Conservation (phyloP, 805 yeast genomes). For the Wickerhamiella azyma region DNA sequence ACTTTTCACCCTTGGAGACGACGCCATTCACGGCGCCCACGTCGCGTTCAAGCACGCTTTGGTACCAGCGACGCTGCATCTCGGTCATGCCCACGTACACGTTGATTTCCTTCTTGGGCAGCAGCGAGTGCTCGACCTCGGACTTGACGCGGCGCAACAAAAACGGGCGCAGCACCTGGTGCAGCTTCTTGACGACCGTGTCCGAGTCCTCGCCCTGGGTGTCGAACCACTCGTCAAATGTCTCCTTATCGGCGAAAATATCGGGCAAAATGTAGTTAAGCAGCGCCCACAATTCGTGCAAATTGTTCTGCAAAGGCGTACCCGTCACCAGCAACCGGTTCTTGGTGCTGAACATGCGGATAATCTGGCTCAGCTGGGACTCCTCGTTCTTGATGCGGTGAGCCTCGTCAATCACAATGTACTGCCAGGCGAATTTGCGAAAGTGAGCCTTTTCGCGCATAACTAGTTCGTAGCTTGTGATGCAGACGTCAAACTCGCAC, state of each 20-base stretch:
- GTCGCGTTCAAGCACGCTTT: slow-evolving; percentile 75
- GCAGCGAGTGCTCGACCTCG: slow-evolving; percentile 80
- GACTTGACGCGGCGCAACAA: slow-evolving; percentile 77
- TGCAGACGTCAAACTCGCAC: slow-evolving; percentile 76
- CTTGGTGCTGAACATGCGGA: slow-evolving; percentile 72
- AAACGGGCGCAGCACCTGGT: slow-evolving; percentile 78
- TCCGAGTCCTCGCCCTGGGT: slow-evolving; percentile 46
- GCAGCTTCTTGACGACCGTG: slow-evolving; percentile 72
- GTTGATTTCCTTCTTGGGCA: slow-evolving; percentile 84
- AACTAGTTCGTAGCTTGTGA: slow-evolving; percentile 89
- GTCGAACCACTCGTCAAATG: slow-evolving; percentile 89
- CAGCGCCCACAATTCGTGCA: slow-evolving; percentile 94
- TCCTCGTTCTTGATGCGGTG: slow-evolving; percentile 94
- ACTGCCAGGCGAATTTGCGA: slow-evolving; percentile 83
- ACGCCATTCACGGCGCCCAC: slow-evolving; percentile 94
- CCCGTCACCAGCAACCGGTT: slow-evolving; percentile 85
- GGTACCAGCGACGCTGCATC: slow-evolving; percentile 91
- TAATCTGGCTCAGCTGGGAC: slow-evolving; percentile 81
- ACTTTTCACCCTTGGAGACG: slow-evolving; percentile 86
- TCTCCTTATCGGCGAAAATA: slow-evolving; percentile 81
- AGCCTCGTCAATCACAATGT: slow-evolving; percentile 88
- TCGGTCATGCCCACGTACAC: slow-evolving; percentile 89
- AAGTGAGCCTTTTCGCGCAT: slow-evolving; percentile 72
- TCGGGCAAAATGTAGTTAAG: slow-evolving; percentile 84
- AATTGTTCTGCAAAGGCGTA: slow-evolving; percentile 86